Percentiles rank a stretch among this genome's conserved stretches.
These are phyloP conservation scores for Saturnispora diversa DNA, from an alignment of 805 yeast species.

Conservation along the genomic window DNA sequence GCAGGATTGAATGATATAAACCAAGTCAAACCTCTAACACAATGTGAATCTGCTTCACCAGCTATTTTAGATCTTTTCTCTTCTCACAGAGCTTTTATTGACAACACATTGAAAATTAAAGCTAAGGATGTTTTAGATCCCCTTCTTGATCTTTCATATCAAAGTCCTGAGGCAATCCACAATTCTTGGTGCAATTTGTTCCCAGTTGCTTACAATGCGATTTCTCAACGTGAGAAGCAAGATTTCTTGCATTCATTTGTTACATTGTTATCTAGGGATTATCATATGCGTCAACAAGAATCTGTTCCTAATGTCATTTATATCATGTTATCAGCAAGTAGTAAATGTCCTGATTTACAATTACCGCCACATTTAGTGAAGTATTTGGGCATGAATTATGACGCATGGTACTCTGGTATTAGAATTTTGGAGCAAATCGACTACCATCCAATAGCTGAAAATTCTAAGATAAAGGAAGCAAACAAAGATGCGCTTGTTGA, in stretches of 20 bases:
- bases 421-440: conserved; percentile 72
- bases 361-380: conserved; percentile 92
- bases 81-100: conserved; percentile 22
- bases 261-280: conserved; percentile 76
- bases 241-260: conserved; percentile 81
- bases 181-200: conserved; percentile 77
- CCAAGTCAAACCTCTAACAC: conserved; percentile 23
- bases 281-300: conserved; percentile 85
- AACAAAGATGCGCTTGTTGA: conserved; percentile 88
- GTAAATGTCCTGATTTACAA: conserved; percentile 61
- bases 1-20: conserved; percentile 43
- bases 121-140: conserved; percentile 63
- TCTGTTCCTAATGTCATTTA: conserved; percentile 81
- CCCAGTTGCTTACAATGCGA: conserved; percentile 68
- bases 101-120: conserved; percentile 28
- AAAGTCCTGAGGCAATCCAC: conserved; percentile 71
- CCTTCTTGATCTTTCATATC: conserved; percentile 71
- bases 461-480: conserved; percentile 69
- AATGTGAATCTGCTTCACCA: conserved; percentile 14
- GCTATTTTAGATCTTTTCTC: conserved; percentile 17
- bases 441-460: conserved; percentile 39
- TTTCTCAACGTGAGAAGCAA: conserved; percentile 71
- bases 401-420: conserved; percentile 87
- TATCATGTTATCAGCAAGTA: conserved; percentile 76
- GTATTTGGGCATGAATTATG: conserved; percentile 76